A percentile compares a stretch with the other conserved stretches of the same genome.
Evolutionary conservation across 176 grass and related monocot genomes (phyloP).

Genomic region (Avena atlantica): DNA sequence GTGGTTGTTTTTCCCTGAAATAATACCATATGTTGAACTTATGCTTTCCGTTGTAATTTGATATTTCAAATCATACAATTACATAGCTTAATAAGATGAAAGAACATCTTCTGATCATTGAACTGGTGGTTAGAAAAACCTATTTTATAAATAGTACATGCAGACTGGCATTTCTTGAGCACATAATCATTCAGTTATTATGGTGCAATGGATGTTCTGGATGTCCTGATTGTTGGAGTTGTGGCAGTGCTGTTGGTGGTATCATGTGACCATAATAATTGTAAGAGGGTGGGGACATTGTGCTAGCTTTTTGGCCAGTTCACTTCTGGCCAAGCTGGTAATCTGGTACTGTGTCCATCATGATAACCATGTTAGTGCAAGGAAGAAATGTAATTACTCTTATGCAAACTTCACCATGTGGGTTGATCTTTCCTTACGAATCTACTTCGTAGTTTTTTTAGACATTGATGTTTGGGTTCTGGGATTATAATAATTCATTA

Average conservation of each 20-base stretch:
- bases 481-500: neutral
- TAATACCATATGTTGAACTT: constrained; percentile 16
- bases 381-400: constrained; percentile 18
- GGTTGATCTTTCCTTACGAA: constrained; percentile 3
- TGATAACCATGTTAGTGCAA: constrained; percentile 10
- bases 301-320: constrained; percentile 6
- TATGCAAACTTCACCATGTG: neutral
- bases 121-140: neutral
- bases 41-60: neutral
- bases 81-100: constrained; percentile 9
- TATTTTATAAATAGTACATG: constrained; percentile 12
- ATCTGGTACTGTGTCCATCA: neutral
- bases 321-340: constrained; percentile 19
- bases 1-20: constrained; percentile 30
- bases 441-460: neutral
- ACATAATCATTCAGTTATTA: constrained; percentile 10
- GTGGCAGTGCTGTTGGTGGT: constrained; percentile 8
- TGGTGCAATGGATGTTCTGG: constrained; percentile 14
- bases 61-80: constrained; percentile 5
- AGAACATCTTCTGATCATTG: neutral
- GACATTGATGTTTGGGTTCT: neutral
- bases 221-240: constrained; percentile 36
- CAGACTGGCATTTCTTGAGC: constrained; percentile 18
- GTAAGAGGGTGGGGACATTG: constrained; percentile 20
- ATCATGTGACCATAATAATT: constrained; percentile 26